Evolutionary conservation across 176 grass and related monocot species (phyloP).

Genomic region (Oryza coarctata): DNA sequence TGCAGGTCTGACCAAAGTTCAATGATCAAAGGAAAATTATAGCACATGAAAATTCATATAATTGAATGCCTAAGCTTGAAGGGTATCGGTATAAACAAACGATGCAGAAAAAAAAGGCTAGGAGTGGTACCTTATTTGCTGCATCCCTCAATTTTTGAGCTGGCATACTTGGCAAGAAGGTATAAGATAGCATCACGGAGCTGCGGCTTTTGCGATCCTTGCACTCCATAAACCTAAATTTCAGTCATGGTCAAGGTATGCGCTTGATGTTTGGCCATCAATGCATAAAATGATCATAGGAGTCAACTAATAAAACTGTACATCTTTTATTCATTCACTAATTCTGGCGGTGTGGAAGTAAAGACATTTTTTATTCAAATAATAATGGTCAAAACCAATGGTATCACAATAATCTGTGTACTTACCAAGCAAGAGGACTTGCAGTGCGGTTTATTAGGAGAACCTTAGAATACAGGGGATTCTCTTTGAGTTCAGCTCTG

Average conservation of each 20-base stretch:
- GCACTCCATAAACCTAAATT: slow-evolving; percentile 86
- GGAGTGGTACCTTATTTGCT: slow-evolving; percentile 58
- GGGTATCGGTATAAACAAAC: slow-evolving; percentile 2
- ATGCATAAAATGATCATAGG: not conserved
- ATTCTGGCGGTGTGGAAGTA: not conserved
- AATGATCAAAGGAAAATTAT: not conserved
- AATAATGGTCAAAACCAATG: not conserved
- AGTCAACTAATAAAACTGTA: slow-evolving; percentile 1
- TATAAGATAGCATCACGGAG: slow-evolving; percentile 68
- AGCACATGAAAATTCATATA: not conserved
- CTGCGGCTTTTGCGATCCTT: slow-evolving; percentile 68
- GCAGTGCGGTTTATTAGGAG: slow-evolving; percentile 74
- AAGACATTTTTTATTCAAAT: not conserved
- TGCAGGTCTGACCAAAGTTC: not conserved
- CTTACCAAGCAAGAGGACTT: slow-evolving; percentile 85
- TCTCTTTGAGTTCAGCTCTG: slow-evolving; percentile 69
- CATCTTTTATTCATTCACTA: not conserved
- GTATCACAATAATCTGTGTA: slow-evolving; percentile 6
- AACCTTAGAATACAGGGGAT: slow-evolving; percentile 52
- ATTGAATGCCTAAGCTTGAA: not conserved
- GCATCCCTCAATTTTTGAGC: slow-evolving; percentile 58
- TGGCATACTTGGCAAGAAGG: slow-evolving; percentile 71
- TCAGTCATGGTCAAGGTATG: not conserved
- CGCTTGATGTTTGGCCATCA: not conserved
- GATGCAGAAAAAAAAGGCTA: not conserved